phyloP scores from a whole-genome alignment of 306 rosid genomes.

The Dalbergia cochinchinensis region DNA sequence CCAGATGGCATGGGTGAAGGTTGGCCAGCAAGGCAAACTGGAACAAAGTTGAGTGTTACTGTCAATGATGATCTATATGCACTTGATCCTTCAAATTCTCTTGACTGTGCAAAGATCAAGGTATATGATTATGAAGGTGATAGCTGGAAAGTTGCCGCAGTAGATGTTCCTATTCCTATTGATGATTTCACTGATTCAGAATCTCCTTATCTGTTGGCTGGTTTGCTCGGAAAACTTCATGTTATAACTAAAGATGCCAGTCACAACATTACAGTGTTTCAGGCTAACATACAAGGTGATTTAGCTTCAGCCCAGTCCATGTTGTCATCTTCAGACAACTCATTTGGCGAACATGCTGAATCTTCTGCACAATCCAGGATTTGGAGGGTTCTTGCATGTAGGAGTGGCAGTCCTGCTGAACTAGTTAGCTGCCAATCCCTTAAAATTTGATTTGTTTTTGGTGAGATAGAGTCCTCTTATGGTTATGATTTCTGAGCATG shows the following conservation, averaged over 20 bases:
- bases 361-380: conserved; percentile 31
- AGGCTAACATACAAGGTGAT: conserved; percentile 48
- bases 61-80: conserved; percentile 53
- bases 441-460: conserved; percentile 46
- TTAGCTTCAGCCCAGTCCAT: conserved; percentile 42
- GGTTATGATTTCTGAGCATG: no score
- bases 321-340: conserved; percentile 26
- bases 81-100: conserved; percentile 58
- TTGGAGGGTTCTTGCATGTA: conserved; percentile 44
- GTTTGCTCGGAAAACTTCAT: conserved; percentile 60
- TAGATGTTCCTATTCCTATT: conserved; percentile 58
- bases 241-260: conserved; percentile 57
- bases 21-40: conserved; percentile 66
- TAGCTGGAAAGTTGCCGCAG: conserved; percentile 61
- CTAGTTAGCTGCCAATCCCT: conserved; percentile 54
- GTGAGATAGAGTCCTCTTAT: no score
- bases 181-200: conserved; percentile 50
- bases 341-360: conserved; percentile 43
- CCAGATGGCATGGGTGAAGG: conserved; percentile 60
- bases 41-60: conserved; percentile 53
- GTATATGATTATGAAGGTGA: conserved; percentile 55
- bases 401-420: conserved; percentile 31
- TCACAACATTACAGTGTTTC: conserved; percentile 56
- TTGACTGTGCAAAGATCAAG: conserved; percentile 51
- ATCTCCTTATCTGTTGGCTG: conserved; percentile 60